Evolutionary conservation across 805 yeast genomes (phyloP), one percentile per base, ranked within the genome.

Genomic region (Wickerhamiella qilinensis): DNA sequence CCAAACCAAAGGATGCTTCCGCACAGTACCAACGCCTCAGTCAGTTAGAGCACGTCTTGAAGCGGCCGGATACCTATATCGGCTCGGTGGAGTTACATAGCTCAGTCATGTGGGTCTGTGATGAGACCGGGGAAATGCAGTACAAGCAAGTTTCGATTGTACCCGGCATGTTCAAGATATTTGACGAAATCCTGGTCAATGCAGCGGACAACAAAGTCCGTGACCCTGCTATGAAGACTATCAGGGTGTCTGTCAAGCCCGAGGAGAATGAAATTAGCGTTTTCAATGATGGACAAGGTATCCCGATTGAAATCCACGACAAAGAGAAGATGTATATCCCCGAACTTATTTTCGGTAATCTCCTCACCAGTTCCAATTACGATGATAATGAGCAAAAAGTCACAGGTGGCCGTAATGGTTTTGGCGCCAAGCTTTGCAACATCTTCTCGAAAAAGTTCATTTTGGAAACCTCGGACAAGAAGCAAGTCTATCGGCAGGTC

Each of bases 161-260:
- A 9, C 99, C 99, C 2, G 99, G 97, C 36, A 62, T 91, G 44
- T 88, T 84, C 62, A 91, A 91, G 61, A 88, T 91, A 40, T 91
- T 91, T 56, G 99, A 91, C 58, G 99, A 91, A 62, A 86, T 91
- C 42, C 64, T 91, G 44, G 99, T 91, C 38, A 91, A 91, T 58
- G 97, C 99, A 4, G 99, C 99, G 12, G 99, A 91, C 60, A 91
- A 91, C 65, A 91, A 91, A 63, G 88, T 88, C 43, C 73, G 97
- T 49, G 99, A 91, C 55, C 84, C 94, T 1, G 48, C 69, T 8
- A 91, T 91, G 99, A 80, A 75, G 48, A 74, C 70, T 49, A 73
- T 91, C 44, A 82, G 75, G 40, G 97, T 91, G n/a, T 68, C 62
- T 30, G 83, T 91, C 40, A 77, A 82, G 49, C 66, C 77, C 3